These are phyloP conservation scores for Yarrowia sp. DNA, from an alignment of 805 yeast species.

Conservation along the genomic window DNA sequence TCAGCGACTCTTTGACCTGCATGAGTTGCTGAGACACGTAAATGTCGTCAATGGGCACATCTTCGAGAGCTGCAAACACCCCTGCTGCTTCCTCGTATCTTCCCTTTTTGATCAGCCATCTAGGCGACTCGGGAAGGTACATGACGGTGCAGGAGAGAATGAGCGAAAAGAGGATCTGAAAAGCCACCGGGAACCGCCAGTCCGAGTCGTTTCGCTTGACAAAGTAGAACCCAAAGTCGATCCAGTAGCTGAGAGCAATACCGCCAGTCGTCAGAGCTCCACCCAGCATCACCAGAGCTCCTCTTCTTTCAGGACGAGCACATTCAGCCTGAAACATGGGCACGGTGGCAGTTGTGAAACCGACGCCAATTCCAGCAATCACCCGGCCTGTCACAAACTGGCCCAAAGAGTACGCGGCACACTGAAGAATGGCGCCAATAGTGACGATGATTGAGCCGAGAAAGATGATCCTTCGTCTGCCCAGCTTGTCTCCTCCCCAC, in stretches of 20 bases:
- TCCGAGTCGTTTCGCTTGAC: conserved; percentile 45
- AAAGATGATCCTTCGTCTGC: conserved; percentile 61
- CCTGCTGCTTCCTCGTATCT: conserved; percentile 14
- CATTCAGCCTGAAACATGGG: conserved; percentile 86
- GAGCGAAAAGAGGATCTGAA: conserved; percentile 2
- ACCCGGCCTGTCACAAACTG: conserved; percentile 13
- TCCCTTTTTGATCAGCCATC: conserved; percentile 21
- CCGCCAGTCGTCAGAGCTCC: conserved; percentile 77
- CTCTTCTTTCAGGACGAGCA: conserved; percentile 70
- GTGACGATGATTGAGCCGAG: conserved; percentile 3
- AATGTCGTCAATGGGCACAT: conserved; percentile 9
- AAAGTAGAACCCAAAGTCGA: conserved; percentile 50
- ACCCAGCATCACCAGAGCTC: conserved; percentile 70
- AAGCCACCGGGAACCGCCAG: conserved; percentile 44
- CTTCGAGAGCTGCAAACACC: conserved; percentile 24
- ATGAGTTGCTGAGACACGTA: conserved; percentile 11
- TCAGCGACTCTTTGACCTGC: conserved; percentile 15
- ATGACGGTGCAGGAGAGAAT: neutral
- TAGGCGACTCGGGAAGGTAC: conserved; percentile 13
- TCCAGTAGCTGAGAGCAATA: conserved; percentile 70
- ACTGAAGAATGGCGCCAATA: conserved; percentile 15
- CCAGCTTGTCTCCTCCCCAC: conserved; percentile 61
- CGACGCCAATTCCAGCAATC: conserved; percentile 1
- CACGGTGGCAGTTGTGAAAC: conserved; percentile 69
- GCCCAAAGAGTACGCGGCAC: conserved; percentile 2